Percentiles rank a stretch among this genome's conserved stretches.
phyloP scores from a whole-genome alignment of 2,329 filamentous ascomycete genomes.

The Neonectria sp. region DNA sequence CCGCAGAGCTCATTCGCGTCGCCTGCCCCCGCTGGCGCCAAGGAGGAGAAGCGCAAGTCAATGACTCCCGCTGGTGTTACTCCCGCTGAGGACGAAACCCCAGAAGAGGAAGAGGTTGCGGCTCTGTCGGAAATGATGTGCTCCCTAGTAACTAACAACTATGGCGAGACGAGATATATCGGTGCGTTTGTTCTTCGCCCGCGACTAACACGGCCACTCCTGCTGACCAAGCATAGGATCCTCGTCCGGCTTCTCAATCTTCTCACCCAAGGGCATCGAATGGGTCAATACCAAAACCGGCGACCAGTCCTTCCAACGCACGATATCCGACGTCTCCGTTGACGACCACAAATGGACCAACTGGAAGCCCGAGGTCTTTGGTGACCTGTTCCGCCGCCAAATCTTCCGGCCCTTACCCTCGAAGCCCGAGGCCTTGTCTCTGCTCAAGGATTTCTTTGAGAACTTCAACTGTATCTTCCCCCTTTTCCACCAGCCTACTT shows the following conservation, averaged over 20 bases:
- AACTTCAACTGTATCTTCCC: slow-evolving; percentile 99
- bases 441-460: slow-evolving; percentile 95
- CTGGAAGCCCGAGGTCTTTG: slow-evolving; percentile 98
- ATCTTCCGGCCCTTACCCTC: slow-evolving; percentile 88
- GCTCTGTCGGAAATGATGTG: slow-evolving; percentile 98
- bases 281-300: slow-evolving; percentile 99
- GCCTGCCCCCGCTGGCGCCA: slow-evolving; percentile 60
- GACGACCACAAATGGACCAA: slow-evolving; percentile 97
- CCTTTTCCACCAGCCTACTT: slow-evolving; percentile 96
- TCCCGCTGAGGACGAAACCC: slow-evolving; percentile 43
- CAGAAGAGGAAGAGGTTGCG: slow-evolving; percentile 73
- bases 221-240: slow-evolving; percentile 74
- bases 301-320: slow-evolving; percentile 93
- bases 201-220: background rate
- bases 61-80: slow-evolving; percentile 40
- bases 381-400: slow-evolving; percentile 88
- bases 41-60: slow-evolving; percentile 52
- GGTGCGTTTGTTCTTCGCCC: slow-evolving; percentile 68
- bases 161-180: slow-evolving; percentile 95
- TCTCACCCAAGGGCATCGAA: slow-evolving; percentile 97
- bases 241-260: slow-evolving; percentile 98
- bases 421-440: slow-evolving; percentile 88
- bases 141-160: slow-evolving; percentile 94
- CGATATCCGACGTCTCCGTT: slow-evolving; percentile 92
- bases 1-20: slow-evolving; percentile 71